phyloP scores from a whole-genome alignment of 108 stramenopile species.

The Cyclotella atomus region DNA sequence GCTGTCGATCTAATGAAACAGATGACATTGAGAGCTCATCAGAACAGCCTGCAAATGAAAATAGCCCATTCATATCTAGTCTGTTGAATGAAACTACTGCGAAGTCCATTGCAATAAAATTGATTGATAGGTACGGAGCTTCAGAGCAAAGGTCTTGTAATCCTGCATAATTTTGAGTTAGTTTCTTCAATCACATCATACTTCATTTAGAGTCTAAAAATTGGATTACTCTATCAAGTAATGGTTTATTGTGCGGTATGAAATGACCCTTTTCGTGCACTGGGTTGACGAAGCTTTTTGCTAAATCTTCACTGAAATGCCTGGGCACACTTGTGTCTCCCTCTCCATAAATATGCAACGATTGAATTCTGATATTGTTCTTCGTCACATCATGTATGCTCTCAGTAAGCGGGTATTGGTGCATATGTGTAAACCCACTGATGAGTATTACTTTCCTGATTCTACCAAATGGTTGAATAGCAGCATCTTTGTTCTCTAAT shows the following conservation, averaged over 20 bases:
- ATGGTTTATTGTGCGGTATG: conserved; percentile 6
- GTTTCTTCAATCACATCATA: background rate
- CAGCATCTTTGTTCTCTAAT: conserved; percentile 5
- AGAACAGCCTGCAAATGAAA: too few species aligned
- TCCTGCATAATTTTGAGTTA: background rate
- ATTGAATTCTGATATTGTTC: conserved; percentile 19
- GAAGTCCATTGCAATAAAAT: conserved; percentile 22
- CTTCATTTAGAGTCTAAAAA: background rate
- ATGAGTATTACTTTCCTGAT: conserved; percentile 26
- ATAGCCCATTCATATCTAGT: too few species aligned
- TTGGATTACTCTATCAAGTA: background rate
- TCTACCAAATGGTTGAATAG: conserved; percentile 11
- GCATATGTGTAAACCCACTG: conserved; percentile 50
- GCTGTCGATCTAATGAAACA: too few species aligned
- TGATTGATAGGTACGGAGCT: conserved; percentile 34
- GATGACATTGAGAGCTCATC: too few species aligned
- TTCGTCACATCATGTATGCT: background rate
- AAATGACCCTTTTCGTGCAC: conserved; percentile 43
- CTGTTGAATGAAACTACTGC: conserved; percentile 13
- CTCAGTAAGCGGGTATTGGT: conserved; percentile 2
- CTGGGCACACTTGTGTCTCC: conserved; percentile 49
- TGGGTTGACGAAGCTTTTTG: conserved; percentile 17
- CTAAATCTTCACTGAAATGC: conserved; percentile 21
- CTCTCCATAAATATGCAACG: conserved; percentile 51
- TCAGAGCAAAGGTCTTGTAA: background rate